Base-by-base conservation (phyloP, 1,284 basidiomycete genomes). In the Rugosomyces carneus region DNA sequence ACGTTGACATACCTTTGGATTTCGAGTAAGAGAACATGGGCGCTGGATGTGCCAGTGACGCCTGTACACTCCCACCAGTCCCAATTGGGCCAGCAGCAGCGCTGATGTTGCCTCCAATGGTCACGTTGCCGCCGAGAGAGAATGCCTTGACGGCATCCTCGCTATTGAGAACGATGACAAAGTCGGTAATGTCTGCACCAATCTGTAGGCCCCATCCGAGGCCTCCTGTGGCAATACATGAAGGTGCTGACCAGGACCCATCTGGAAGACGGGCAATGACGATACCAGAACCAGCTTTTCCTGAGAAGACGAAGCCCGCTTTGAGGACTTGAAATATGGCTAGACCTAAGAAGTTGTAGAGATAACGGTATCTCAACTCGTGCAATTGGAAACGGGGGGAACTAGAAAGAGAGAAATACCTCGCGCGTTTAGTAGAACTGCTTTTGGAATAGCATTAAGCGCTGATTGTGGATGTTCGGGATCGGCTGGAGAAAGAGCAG, bases 1-100 rank as follows among this genome's bases (percentile, higher is more conserved):
- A 29, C 18, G 11, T 6, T 27, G 24, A 37, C 13, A 18, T 56
- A 89, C 92, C 93, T 69, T 93, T 94, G 9, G 88, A 93, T 65
- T 94, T 89, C 16, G 89, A 93, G 68, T 98, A 98, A 54, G 90
- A 92, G 69, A 97, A 99, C 86, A 98, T 93, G 0, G 94, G 94
- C 9, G 95, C 85, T 0, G 95, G 93, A 64, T 95, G 91, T 15
- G 90, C 85, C 38, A 99, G 70, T 7, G 83, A 84, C 0, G 92
- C 82, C 57, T 94, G 85, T 6, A 97, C 81, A 47, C 89, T 88
- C 0, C 89, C 95, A 8, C 96, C 96, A 0, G 94, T 97, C 0
- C 95, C 96, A 53, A 98, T 89, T 0, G 95, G 95, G 0, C 93
- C 93, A 7, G 91, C 92, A 0, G 87, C 75, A 0, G 89, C 91